phyloP scores from a whole-genome alignment of 2,329 filamentous ascomycete species.

The Penicillium sp. region DNA sequence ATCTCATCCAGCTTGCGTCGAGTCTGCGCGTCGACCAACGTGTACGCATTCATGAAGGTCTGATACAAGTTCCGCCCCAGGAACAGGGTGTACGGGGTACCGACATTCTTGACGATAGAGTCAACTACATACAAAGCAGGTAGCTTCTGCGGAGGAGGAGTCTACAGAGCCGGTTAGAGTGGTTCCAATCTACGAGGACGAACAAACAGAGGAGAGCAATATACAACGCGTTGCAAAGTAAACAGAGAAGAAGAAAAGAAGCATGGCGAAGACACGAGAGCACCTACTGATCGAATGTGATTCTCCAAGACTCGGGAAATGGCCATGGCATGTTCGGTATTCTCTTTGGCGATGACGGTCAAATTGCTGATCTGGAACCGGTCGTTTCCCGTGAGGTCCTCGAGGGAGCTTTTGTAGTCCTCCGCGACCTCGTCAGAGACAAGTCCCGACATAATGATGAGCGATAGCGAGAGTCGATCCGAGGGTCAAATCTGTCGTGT shows the following conservation, averaged over 20 bases:
- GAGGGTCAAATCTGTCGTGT: neutral
- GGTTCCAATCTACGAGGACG: slow-evolving; percentile 4
- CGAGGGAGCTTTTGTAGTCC: slow-evolving; percentile 88
- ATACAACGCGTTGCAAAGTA: too few relatives aligned
- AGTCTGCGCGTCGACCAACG: slow-evolving; percentile 73
- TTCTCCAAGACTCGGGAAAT: slow-evolving; percentile 87
- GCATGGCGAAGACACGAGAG: slow-evolving; percentile 3
- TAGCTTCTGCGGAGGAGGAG: slow-evolving; percentile 78
- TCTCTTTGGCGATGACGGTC: slow-evolving; percentile 95
- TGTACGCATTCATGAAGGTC: slow-evolving; percentile 96
- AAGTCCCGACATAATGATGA: slow-evolving; percentile 54
- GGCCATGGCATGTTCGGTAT: slow-evolving; percentile 88
- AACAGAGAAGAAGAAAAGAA: neutral
- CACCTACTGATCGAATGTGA: slow-evolving; percentile 88
- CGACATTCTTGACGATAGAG: slow-evolving; percentile 97
- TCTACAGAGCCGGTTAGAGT: slow-evolving; percentile 50
- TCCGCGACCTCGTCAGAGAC: slow-evolving; percentile 80
- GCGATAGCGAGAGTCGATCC: neutral
- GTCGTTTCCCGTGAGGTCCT: slow-evolving; percentile 85
- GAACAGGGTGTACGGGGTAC: slow-evolving; percentile 93
- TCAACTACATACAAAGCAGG: slow-evolving; percentile 97
- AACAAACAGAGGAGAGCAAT: neutral
- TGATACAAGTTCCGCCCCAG: slow-evolving; percentile 85
- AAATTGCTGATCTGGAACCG: slow-evolving; percentile 95
- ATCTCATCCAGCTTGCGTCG: slow-evolving; percentile 93